Evolutionary conservation across 2,329 filamentous ascomycete species (phyloP).

Genomic region (Laburnicola sp.): DNA sequence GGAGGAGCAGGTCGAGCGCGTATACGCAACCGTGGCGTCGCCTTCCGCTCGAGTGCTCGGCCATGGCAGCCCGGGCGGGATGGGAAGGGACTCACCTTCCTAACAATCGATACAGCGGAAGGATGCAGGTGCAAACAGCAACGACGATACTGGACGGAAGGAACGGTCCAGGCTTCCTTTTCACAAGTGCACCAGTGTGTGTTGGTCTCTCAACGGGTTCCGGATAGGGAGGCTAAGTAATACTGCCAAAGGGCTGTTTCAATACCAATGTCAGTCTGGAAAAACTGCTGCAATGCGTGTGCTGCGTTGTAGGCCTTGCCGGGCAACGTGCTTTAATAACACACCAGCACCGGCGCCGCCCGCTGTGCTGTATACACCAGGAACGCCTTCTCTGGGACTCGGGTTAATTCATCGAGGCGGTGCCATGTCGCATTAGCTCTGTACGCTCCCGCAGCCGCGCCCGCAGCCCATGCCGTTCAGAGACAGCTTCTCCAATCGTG

Average conservation of each 20-base stretch:
- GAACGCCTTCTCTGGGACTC: conserved; percentile 22
- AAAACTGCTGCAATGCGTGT: conserved; percentile 30
- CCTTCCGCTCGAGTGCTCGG: conserved; percentile 23
- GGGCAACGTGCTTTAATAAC: conserved; percentile 39
- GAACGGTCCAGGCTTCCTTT: conserved; percentile 7
- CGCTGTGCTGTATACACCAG: conserved; percentile 30
- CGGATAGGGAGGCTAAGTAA: conserved; percentile 21
- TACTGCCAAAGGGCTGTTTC: conserved; percentile 39
- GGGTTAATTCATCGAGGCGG: conserved; percentile 30
- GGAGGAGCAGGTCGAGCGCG: conserved; percentile 14
- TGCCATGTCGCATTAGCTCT: conserved; percentile 38
- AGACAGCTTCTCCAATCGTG: conserved; percentile 29
- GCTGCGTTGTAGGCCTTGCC: conserved; percentile 23
- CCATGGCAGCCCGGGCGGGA: conserved; percentile 12
- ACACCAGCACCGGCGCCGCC: conserved; percentile 22
- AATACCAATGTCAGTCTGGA: conserved; percentile 39
- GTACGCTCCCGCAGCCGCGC: conserved; percentile 32
- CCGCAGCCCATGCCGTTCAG: conserved; percentile 33
- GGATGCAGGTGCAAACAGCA: conserved; percentile 19
- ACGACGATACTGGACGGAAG: conserved; percentile 9
- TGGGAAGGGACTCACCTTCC: conserved; percentile 28
- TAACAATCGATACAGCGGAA: conserved; percentile 13
- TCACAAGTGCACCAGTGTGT: background rate
- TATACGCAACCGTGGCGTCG: conserved; percentile 23
- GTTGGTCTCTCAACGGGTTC: background rate